phyloP scores from a whole-genome alignment of 1,139 yeast species.

The Debaryomycetaceae sp. region DNA sequence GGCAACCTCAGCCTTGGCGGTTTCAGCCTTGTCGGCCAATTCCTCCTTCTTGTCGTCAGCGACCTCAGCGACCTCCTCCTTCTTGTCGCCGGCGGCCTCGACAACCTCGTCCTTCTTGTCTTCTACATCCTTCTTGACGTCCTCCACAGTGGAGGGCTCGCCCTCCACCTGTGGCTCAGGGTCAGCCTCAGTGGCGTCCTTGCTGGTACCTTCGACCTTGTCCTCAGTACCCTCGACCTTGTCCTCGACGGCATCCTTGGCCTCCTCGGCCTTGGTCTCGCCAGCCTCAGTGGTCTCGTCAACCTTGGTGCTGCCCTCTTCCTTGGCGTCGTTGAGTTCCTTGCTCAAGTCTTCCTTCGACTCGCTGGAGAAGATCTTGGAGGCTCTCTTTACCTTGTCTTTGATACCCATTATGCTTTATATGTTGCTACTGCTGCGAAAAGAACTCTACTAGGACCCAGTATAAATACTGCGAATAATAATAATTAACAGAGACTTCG shows the following conservation, averaged over 20 bases:
- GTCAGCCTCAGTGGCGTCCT: conserved; percentile 2
- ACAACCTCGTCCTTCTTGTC: conserved; percentile 3
- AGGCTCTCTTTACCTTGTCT: conserved; percentile 45
- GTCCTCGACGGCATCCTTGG: conserved; percentile 5
- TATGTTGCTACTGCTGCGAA: neutral
- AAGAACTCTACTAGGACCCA: neutral
- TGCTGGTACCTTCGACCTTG: conserved; percentile 2
- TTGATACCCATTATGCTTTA: conserved; percentile 37
- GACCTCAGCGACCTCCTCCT: conserved; percentile 10
- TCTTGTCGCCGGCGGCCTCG: conserved; percentile 7
- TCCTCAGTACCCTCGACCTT: conserved; percentile 8
- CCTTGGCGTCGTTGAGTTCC: conserved; percentile 9
- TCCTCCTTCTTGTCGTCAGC: conserved; percentile 12
- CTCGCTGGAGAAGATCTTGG: conserved; percentile 35
- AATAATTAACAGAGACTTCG: neutral
- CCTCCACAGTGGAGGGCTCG: conserved; percentile 1
- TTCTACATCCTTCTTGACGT: conserved; percentile 4
- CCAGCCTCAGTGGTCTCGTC: conserved; percentile 9
- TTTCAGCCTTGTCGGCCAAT: conserved; percentile 14
- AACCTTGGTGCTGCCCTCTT: conserved; percentile 10
- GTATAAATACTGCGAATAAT: neutral
- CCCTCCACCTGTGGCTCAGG: conserved; percentile 1
- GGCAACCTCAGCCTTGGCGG: conserved; percentile 29
- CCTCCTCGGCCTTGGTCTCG: conserved; percentile 11
- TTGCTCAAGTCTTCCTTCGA: conserved; percentile 25